These are phyloP conservation scores for Haplographium delicatum DNA, from an alignment of 495 filamentous ascomycete genomes.

Conservation along the genomic window DNA sequence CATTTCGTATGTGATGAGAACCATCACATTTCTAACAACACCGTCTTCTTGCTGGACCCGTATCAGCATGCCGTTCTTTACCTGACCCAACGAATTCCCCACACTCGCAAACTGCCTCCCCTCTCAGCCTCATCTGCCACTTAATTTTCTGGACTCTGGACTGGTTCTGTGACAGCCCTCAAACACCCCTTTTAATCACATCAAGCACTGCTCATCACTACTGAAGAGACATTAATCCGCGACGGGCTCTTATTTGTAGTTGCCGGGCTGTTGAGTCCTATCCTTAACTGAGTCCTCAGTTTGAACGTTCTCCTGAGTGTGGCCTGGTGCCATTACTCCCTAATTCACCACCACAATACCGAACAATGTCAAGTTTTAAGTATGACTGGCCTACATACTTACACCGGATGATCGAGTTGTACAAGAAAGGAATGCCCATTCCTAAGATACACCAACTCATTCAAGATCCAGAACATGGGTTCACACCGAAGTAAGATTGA, in stretches of 20 bases:
- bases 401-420: conserved; percentile 6
- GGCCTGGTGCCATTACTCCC: conserved; percentile 7
- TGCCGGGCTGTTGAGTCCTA: too few species aligned
- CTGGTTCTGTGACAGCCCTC: neutral
- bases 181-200: neutral
- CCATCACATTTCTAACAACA: too few species aligned
- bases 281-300: too few species aligned
- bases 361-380: conserved; percentile 5
- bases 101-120: neutral
- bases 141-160: neutral
- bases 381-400: conserved; percentile 10
- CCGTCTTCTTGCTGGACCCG: conserved; percentile 12
- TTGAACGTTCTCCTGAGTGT: too few species aligned
- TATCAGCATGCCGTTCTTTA: conserved; percentile 14
- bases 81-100: neutral
- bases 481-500: conserved; percentile 13
- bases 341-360: neutral
- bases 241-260: too few species aligned
- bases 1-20: too few species aligned
- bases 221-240: too few species aligned
- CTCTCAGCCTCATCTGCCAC: neutral
- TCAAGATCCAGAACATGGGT: conserved; percentile 2
- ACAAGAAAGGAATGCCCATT: neutral
- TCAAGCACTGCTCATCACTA: too few species aligned
- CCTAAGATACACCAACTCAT: conserved; percentile 2